These are phyloP conservation scores for Podila horticola DNA, from an alignment of 192 early-diverging fungal species.

Conservation along the genomic window DNA sequence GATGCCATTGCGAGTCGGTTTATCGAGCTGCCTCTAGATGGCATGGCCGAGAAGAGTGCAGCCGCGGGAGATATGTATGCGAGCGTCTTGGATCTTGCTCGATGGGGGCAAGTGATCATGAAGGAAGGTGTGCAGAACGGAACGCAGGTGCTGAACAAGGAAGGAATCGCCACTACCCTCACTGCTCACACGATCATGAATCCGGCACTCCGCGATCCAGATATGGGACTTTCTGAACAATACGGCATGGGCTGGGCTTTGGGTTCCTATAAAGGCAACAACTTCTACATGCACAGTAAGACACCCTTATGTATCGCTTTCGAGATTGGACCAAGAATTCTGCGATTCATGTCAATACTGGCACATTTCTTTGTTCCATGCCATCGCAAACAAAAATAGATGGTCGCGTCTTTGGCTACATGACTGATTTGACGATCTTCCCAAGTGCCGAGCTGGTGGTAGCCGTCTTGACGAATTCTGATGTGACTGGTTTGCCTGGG, in stretches of 20 bases:
- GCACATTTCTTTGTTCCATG: too few species aligned
- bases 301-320: neutral
- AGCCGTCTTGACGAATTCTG: neutral
- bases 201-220: neutral
- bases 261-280: neutral
- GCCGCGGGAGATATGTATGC: conserved; percentile 32
- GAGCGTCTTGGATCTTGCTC: conserved; percentile 17
- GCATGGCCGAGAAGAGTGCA: neutral
- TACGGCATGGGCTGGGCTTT: neutral
- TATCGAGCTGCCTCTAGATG: neutral
- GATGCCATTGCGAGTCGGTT: conserved; percentile 18
- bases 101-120: conserved; percentile 10
- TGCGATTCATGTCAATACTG: too few species aligned
- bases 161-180: neutral
- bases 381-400: neutral
- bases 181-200: neutral
- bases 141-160: conserved; percentile 16
- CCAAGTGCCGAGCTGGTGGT: neutral
- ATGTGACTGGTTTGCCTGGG: neutral
- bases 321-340: too few species aligned
- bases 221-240: neutral
- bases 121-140: conserved; percentile 5
- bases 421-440: neutral
- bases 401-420: neutral
- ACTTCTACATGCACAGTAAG: neutral